Base-by-base conservation (phyloP, 139 green algal genomes). In the Coccomyxa sp. region DNA sequence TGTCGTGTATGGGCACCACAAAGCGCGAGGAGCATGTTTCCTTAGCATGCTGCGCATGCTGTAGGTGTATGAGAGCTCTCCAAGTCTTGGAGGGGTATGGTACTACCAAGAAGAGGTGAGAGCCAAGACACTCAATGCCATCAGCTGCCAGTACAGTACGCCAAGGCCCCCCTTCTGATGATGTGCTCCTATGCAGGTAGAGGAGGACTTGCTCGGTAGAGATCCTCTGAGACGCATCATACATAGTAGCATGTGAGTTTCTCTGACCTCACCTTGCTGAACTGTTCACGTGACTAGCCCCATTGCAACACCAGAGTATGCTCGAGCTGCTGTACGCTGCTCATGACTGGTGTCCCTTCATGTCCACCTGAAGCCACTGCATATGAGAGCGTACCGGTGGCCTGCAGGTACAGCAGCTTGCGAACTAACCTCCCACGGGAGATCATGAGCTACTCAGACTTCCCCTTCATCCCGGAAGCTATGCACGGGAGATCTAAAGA, bases 341-440 rank as follows among this genome's bases (percentile, higher is more conserved):
- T n/a, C n/a, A n/a, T n/a, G n/a, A n/a, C 6, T 35, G 6, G n/a
- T 70, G 36, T 16, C 39, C n/a, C n/a, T 39, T 35, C n/a, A 82
- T 93, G 22, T 83, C 87, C 79, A 82, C 73, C 78, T 88, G 82
- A 81, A 93, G 93, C 88, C 94, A 93, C 78, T 39, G 38, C 27
- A n/a, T 33, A n/a, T 31, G 8, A 39, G 39, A n/a, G 2, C 31
- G 31, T 37, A 35, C 34, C 29, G 0, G 7, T 38, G 68, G 31
- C 31, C 31, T n/a, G 14, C 68, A 73, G 68, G 68, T 73, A 73
- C 18, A 73, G 29, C 68, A 39, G 16, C 31, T 78, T 96, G 44
- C 83, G 92, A 31, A 95, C 90, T 34, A 96, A 96, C 81, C 73
- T 96, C 35, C 92, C 92, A 0, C 79, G 92, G 0, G 86, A 95